A percentile compares a stretch with the other conserved stretches of the same genome.
phyloP scores from a whole-genome alignment of 1,139 yeast genomes.

The Diutina rugosa region DNA sequence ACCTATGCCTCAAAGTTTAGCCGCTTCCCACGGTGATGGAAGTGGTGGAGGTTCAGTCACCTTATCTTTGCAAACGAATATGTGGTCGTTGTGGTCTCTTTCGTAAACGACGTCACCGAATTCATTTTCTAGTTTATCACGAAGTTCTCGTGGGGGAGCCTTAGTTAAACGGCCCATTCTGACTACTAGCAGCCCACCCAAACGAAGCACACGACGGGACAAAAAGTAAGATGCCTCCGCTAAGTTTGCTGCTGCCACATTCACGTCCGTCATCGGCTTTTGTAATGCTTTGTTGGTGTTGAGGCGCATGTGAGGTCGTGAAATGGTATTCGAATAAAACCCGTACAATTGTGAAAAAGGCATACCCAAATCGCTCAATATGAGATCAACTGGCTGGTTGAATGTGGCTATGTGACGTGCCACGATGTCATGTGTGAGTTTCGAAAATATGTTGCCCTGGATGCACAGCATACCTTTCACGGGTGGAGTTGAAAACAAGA shows the following conservation, averaged over 20 bases:
- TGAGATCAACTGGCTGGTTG: constrained; percentile 30
- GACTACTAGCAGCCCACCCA: constrained; percentile 63
- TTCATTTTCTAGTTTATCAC: not conserved
- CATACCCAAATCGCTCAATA: constrained; percentile 79
- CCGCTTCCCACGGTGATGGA: not conserved
- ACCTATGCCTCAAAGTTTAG: not conserved
- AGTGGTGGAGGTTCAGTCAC: constrained; percentile 17
- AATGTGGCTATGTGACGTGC: constrained; percentile 11
- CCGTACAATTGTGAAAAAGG: constrained; percentile 58
- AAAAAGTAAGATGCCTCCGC: constrained; percentile 85
- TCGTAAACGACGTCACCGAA: not conserved
- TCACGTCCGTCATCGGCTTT: constrained; percentile 14
- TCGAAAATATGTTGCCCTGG: constrained; percentile 77
- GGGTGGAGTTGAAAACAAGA: constrained; percentile 70
- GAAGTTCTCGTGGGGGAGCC: constrained; percentile 14
- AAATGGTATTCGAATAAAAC: constrained; percentile 60
- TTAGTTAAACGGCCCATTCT: constrained; percentile 50
- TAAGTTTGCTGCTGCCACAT: constrained; percentile 37
- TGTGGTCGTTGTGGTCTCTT: not conserved
- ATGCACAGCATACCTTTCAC: constrained; percentile 57
- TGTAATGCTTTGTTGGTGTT: constrained; percentile 15
- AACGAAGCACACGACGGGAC: constrained; percentile 53
- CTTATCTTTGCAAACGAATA: constrained; percentile 45
- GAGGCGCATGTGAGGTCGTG: constrained; percentile 45
- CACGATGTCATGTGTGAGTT: constrained; percentile 36